Conservation (phyloP, 1,284 basidiomycete genomes). For the Melampsora larici-populina region DNA sequence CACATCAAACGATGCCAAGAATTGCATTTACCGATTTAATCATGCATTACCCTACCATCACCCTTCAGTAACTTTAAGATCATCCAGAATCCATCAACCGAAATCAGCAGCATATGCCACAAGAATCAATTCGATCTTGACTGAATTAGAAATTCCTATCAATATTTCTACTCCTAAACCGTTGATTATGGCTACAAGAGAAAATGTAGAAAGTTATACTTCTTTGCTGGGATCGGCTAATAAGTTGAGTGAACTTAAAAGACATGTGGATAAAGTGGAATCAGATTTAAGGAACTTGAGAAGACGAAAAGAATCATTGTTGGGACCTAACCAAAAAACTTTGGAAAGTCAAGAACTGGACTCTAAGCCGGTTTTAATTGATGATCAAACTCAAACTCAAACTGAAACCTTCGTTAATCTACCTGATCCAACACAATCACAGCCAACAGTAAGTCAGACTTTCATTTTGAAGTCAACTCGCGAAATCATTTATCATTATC, state of each 20-base stretch:
- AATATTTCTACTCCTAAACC: constrained; percentile 24
- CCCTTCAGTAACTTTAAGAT: constrained; percentile 20
- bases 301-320: constrained; percentile 24
- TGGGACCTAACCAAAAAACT: not conserved
- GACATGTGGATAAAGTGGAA: constrained; percentile 25
- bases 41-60: not conserved
- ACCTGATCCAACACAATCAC: too few species aligned
- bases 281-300: constrained; percentile 11
- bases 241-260: too few species aligned
- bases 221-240: constrained; percentile 12
- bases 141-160: constrained; percentile 30
- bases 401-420: too few species aligned
- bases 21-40: constrained; percentile 35
- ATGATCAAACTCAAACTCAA: too few species aligned
- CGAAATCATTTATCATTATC: too few species aligned
- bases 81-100: constrained; percentile 24
- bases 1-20: constrained; percentile 8
- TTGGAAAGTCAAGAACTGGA: too few species aligned
- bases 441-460: too few species aligned
- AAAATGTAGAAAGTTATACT: constrained; percentile 38
- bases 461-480: too few species aligned
- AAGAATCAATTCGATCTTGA: constrained; percentile 2
- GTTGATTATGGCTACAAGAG: constrained; percentile 36
- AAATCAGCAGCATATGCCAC: constrained; percentile 20
- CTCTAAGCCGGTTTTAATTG: too few species aligned